These are phyloP conservation scores for Mycena kentingensis DNA, from an alignment of 768 basidiomycete species.

Conservation along the genomic window DNA sequence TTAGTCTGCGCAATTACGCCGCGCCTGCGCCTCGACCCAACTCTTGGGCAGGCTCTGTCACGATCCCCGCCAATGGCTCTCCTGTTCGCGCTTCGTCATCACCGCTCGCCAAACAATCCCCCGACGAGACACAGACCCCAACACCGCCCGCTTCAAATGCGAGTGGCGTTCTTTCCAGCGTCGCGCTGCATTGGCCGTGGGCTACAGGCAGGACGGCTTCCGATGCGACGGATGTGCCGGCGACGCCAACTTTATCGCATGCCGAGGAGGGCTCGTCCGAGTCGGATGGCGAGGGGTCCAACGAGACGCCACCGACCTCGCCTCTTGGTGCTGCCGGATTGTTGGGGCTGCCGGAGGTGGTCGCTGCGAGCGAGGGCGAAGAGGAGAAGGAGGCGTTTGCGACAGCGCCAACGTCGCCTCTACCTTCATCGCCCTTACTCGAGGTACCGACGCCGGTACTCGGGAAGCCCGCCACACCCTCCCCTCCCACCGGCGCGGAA, in stretches of 20 bases:
- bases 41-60: conserved; percentile 31
- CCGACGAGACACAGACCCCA: not conserved
- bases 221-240: not conserved
- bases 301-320: conserved; percentile 21
- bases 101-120: no score
- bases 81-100: no score
- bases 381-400: not conserved
- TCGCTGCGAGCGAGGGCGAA: not conserved
- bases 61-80: no score
- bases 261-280: conserved; percentile 7
- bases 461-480: not conserved
- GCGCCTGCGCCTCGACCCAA: conserved; percentile 27
- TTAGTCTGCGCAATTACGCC: conserved; percentile 35
- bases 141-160: not conserved
- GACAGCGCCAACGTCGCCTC: not conserved
- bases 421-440: not conserved
- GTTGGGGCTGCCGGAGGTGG: conserved; percentile 2
- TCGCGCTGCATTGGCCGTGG: conserved; percentile 24
- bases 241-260: not conserved
- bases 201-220: not conserved
- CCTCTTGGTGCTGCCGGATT: conserved; percentile 11
- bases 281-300: conserved; percentile 1
- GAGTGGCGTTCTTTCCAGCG: conserved; percentile 4
- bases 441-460: not conserved
- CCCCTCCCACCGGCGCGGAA: conserved; percentile 23